Conservation (phyloP, 345 rosid genomes). For the Lagerstroemia speciosa region DNA sequence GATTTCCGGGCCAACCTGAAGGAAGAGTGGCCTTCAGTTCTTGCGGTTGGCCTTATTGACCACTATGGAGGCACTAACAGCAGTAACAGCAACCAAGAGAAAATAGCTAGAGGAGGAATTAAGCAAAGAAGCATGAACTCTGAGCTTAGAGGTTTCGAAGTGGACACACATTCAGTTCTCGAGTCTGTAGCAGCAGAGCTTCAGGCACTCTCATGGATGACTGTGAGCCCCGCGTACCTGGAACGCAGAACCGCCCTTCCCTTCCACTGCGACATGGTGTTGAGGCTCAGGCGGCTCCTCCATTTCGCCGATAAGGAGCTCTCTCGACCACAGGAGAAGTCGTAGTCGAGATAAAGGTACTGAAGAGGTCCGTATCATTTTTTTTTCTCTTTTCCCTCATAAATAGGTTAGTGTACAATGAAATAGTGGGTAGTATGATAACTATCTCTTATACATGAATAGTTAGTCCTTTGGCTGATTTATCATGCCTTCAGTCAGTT, state of each 20-base stretch:
- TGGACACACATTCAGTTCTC: slow-evolving; percentile 69
- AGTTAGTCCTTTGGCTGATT: neutral
- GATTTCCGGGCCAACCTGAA: slow-evolving; percentile 53
- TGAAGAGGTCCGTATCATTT: neutral
- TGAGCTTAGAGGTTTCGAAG: slow-evolving; percentile 65
- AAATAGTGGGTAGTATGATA: neutral
- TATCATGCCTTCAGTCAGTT: neutral
- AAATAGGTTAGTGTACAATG: neutral
- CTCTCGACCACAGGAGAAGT: slow-evolving; percentile 41
- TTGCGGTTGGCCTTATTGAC: slow-evolving; percentile 81
- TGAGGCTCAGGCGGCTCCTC: slow-evolving; percentile 87
- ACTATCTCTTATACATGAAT: neutral
- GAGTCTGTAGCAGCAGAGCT: slow-evolving; percentile 86
- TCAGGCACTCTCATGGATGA: slow-evolving; percentile 98
- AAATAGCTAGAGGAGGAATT: slow-evolving; percentile 31
- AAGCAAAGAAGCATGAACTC: slow-evolving; percentile 49
- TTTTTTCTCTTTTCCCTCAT: neutral
- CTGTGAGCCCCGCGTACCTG: slow-evolving; percentile 77
- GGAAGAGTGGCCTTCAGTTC: slow-evolving; percentile 95
- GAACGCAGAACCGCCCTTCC: slow-evolving; percentile 88
- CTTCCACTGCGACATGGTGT: slow-evolving; percentile 91
- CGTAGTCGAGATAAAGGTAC: neutral
- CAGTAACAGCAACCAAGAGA: slow-evolving; percentile 27
- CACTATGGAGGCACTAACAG: slow-evolving; percentile 60
- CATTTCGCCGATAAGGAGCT: slow-evolving; percentile 93